phyloP scores from a whole-genome alignment of 2,329 filamentous ascomycete genomes.

The Aspergillus ochraceus region DNA sequence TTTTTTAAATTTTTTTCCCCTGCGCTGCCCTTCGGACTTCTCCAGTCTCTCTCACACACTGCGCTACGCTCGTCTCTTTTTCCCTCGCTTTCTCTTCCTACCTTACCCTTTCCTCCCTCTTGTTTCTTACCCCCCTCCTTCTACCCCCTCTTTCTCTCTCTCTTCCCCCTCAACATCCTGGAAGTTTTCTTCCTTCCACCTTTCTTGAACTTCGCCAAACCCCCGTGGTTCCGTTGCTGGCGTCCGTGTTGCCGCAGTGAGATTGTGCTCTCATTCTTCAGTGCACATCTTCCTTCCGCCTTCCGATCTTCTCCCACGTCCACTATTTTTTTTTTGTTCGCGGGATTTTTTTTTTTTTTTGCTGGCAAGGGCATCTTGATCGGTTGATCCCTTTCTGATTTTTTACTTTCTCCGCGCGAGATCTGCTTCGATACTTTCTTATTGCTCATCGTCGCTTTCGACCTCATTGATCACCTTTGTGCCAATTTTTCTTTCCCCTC shows the following conservation, averaged over 20 bases:
- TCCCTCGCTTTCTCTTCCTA: constrained; percentile 15
- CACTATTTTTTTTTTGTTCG: constrained; percentile 8
- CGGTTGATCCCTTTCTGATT: constrained; percentile 16
- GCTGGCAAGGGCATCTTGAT: constrained; percentile 22
- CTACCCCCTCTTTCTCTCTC: constrained; percentile 22
- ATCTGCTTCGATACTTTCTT: constrained; percentile 19
- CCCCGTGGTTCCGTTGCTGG: constrained; percentile 17
- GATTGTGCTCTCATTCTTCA: constrained; percentile 22
- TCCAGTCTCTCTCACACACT: constrained; percentile 11
- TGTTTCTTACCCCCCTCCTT: constrained; percentile 23
- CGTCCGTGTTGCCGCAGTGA: constrained; percentile 24
- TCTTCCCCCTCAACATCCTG: constrained; percentile 22
- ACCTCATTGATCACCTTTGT: neutral
- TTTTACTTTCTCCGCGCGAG: constrained; percentile 20
- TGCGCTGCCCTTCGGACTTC: neutral
- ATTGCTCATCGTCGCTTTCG: constrained; percentile 8
- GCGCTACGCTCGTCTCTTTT: constrained; percentile 11
- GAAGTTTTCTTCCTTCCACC: constrained; percentile 14
- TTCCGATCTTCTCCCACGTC: constrained; percentile 20
- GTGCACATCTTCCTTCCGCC: constrained; percentile 21
- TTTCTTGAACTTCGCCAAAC: constrained; percentile 18
- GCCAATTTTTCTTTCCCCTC: constrained; percentile 7
- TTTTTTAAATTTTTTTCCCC: constrained; percentile 12
- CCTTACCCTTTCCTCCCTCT: constrained; percentile 11
- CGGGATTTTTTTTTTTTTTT: constrained; percentile 20